Evolutionary conservation across 495 filamentous ascomycete genomes (phyloP), one percentile per base, ranked within the genome.

Genomic region (Zalerion maritima): DNA sequence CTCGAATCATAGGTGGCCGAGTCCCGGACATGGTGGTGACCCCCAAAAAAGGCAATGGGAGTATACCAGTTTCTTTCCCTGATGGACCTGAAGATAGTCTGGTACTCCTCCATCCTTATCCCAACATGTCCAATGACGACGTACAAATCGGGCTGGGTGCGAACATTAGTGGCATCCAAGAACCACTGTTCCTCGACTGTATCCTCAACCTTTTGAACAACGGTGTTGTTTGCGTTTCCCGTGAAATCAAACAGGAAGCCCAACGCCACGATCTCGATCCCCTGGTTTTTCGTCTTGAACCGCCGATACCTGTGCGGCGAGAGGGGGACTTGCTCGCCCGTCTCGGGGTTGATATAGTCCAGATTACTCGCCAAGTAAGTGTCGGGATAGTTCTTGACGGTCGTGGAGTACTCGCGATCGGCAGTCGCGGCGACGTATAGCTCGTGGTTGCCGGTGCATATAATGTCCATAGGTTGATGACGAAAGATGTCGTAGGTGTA

Each of bases 211-310:
- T 67, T 69, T 38, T 80, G 74, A 5, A 96, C 81, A 7, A 81
- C 54, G 0, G 83, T 93, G 43, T 94, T 96, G 41, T 91, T 84
- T 16, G 73, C 73, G 44, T 91, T 93, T 10, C 75, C 77, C 4
- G 62, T 78, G 42, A 97, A 97, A 52, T 97, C 73, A 52, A 92
- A 97, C 3, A 97, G 57, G 44, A 96, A 96, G 15, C 91, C 89
- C 45, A 97, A 81, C 2, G 86, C 81, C 20, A 84, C 59, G 33
- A 97, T 73, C 14, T 78, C 73, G 35, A 91, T 74, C 12, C 75
- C 75, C 37, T 82, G 76, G 23, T 89, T 81, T 54, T 84, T 79
- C 8, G 91, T 96, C 15, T 67, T 80, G 48, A 97, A 91, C 47
- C 81, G 91, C 49, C 73, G 71, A 46, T 69, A 94, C 2, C 91